Percentiles rank a stretch among this genome's conserved stretches.
phyloP scores from a whole-genome alignment of 2,329 filamentous ascomycete genomes.

The Sporothrix schenckii region DNA sequence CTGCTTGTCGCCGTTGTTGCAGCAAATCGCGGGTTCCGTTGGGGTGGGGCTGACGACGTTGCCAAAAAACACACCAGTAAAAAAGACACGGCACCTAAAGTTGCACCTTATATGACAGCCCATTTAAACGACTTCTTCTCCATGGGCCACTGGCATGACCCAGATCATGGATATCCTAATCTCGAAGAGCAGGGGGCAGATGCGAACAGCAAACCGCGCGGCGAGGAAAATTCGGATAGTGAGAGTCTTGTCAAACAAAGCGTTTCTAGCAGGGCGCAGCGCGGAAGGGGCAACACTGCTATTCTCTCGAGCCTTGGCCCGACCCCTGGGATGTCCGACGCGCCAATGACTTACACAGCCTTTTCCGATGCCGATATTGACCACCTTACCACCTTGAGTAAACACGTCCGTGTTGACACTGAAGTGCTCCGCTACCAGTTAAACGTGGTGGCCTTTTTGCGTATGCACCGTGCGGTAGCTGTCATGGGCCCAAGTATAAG shows the following conservation, averaged over 20 bases:
- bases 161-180: constrained; percentile 72
- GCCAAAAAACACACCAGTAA: background rate
- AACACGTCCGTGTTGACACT: constrained; percentile 66
- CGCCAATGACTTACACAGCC: constrained; percentile 28
- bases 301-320: constrained; percentile 2
- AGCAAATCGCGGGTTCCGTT: constrained; percentile 49
- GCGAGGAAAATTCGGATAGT: background rate
- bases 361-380: constrained; percentile 56
- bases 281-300: background rate
- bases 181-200: constrained; percentile 62
- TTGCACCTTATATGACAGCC: constrained; percentile 52
- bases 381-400: constrained; percentile 60
- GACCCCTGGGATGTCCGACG: background rate
- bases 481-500: constrained; percentile 38
- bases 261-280: constrained; percentile 38
- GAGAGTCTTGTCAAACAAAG: constrained; percentile 33
- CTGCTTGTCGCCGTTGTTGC: constrained; percentile 75
- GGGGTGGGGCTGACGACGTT: constrained; percentile 12
- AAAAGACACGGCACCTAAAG: constrained; percentile 28
- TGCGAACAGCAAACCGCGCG: constrained; percentile 37
- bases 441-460: constrained; percentile 84
- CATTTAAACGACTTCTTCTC: constrained; percentile 82
- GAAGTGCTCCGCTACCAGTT: constrained; percentile 83
- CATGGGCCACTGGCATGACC: constrained; percentile 82
- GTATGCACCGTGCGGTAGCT: constrained; percentile 81